Evolutionary conservation across 1,139 yeast genomes (phyloP), one percentile per base, ranked within the genome.

Genomic region (Kodamaea ohmeri): DNA sequence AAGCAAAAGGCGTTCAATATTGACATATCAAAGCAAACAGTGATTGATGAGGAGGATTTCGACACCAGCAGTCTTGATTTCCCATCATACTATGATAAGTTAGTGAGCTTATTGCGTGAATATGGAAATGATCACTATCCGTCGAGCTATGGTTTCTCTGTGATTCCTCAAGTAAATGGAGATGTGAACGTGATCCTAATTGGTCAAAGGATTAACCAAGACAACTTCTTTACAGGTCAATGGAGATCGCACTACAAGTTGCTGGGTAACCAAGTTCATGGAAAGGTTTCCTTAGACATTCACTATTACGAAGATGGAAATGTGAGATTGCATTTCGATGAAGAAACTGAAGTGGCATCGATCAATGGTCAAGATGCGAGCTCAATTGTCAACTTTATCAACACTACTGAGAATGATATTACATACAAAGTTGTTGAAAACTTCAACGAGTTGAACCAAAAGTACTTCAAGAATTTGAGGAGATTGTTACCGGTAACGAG

Each of bases 221-320:
- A 73, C 36, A 92, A 92, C 64, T 90, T 71, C 63, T 88, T 92
- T 76, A 88, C 89, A 49, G 97, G 97, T 6, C 78, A 80, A 58
- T 90, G 97, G 97, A 75, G 73, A 39, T 80, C 95, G 0, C 67
- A 71, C 48, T 92, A 87, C 58, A 55, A 63, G 4, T 63, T 76
- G 35, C 43, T 56, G 1, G 58, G 61, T 2, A 60, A 63, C 0
- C 40, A 56, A 6, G 49, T 84, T 11, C 50, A 51, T 1, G 96
- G 95, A 4, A 54, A 58, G 11, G 69, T 88, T 24, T 61, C 63
- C 27, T 73, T 89, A 29, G 92, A 86, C 48, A 84, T 90, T 32
- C 98, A 92, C 60, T 92, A 90, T 61, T 92, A 77, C 57, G 98
- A 92, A 63, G 97, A 92, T 51, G 98, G 98, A 21, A 92, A 92